Evolutionary conservation across 176 grass and related monocot species (phyloP).

Genomic region (Oryza nivara): DNA sequence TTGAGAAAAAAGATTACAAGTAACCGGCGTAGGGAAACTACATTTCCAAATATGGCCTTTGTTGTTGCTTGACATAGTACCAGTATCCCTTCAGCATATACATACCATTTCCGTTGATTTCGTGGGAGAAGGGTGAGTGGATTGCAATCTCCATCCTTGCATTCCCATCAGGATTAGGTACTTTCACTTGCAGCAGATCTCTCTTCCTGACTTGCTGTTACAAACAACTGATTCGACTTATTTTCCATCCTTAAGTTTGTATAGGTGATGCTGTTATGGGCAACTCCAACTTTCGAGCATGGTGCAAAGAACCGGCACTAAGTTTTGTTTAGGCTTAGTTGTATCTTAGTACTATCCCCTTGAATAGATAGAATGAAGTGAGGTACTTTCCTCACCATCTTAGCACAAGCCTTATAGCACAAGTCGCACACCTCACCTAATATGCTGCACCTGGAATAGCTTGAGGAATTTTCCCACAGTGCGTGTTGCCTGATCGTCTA

Average conservation of each 20-base stretch:
- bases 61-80: conserved; percentile 16
- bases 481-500: background rate
- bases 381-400: background rate
- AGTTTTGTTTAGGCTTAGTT: conserved; percentile 2
- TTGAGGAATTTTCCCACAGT: conserved; percentile 22
- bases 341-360: background rate
- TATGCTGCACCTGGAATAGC: background rate
- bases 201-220: background rate
- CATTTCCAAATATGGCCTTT: conserved; percentile 1
- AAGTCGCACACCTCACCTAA: background rate
- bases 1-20: background rate
- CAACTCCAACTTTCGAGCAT: conserved; percentile 16
- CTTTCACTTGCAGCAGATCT: conserved; percentile 8
- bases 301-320: conserved; percentile 5
- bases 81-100: background rate
- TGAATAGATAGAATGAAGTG: background rate
- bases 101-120: conserved; percentile 24
- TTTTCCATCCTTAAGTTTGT: conserved; percentile 5
- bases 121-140: background rate
- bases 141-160: conserved; percentile 21
- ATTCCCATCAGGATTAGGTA: conserved; percentile 24
- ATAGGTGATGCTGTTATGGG: background rate
- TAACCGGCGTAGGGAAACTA: background rate
- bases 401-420: conserved; percentile 19
- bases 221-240: conserved; percentile 14